Evolutionary conservation across 371 early-diverging fungal genomes (phyloP).

Genomic region (Zychaea mexicana): DNA sequence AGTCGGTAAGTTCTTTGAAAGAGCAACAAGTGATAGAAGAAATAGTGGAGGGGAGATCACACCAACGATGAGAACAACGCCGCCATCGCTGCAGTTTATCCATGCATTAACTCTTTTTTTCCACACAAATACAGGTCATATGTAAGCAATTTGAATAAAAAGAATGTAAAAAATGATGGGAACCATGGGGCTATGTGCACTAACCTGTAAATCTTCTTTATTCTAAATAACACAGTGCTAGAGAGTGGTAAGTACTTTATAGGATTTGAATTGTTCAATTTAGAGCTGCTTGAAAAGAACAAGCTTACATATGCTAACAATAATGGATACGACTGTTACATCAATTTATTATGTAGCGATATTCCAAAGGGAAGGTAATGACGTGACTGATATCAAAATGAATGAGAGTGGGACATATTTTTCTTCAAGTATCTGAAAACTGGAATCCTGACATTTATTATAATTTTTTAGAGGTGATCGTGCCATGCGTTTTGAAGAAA

Average conservation of each 20-base stretch:
- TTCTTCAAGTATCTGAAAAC: too few species aligned
- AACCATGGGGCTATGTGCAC: not conserved
- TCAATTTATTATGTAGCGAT: conserved; percentile 27
- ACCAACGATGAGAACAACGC: not conserved
- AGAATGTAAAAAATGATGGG: not conserved
- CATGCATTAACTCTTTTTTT: not conserved
- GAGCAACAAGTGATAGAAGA: not conserved
- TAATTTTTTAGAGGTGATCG: conserved; percentile 32
- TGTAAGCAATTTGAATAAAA: not conserved
- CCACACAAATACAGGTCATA: not conserved
- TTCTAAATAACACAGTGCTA: not conserved
- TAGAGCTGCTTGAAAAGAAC: too few species aligned
- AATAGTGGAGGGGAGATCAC: not conserved
- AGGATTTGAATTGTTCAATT: too few species aligned
- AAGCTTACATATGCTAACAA: too few species aligned
- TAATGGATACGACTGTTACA: too few species aligned
- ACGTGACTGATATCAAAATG: not conserved
- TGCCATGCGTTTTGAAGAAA: conserved; percentile 40
- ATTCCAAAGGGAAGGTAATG: conserved; percentile 42
- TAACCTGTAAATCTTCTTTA: not conserved
- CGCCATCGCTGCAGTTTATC: not conserved
- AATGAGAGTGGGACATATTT: not conserved
- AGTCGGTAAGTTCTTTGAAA: conserved; percentile 30
- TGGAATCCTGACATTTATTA: not conserved
- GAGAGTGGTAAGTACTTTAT: not conserved